Base-by-base conservation (phyloP, 768 basidiomycete genomes). In the Wakefieldia striispora region DNA sequence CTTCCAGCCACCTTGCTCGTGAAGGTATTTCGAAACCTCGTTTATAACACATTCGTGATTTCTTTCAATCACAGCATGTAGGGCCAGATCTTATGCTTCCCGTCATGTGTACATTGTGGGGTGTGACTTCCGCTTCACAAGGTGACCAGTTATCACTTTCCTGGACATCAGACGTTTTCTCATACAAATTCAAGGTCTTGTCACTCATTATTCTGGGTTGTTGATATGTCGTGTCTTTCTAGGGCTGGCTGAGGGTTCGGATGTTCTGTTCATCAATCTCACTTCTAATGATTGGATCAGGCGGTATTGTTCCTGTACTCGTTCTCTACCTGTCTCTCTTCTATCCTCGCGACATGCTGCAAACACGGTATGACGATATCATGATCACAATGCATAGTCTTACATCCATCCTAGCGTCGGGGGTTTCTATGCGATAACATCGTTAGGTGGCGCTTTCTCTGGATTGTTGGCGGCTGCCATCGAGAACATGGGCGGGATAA, bases 391-490 rank as follows among this genome's bases (percentile, higher is more conserved):
- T 37, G 45, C 55, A n/a, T 10, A 8, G 13, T 40, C 20, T 53
- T 17, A 55, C 8, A 3, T 35, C 13, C 51, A 27, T 42, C 10
- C 21, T 10, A 75, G 75, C 17, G 57, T 75, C 38, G 68, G 72
- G 0, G 47, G 63, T 0, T 74, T 76, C 54, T 72, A 68, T 36
- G 68, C 68, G 1, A 58, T 72, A 12, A 72, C 81, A 4, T 79
- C 81, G n/a, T 68, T 81, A 8, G 76, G 82, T 0, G 81, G 82
- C 1, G 77, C 80, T 0, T 83, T 84, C 55, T 83, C 82, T 8
- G 85, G 86, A 27, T 67, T 87, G 10, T 70, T 88, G 3, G 83
- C 84, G 1, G 70, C 79, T 29, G 81, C 73, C 1, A 83, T 88
- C 41, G 59, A 72, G 21, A 63, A 79, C 11, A 80, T 88, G 72